Base-by-base conservation (phyloP, 2,329 filamentous ascomycete species). In the Myriosclerotinia scirpicola region DNA sequence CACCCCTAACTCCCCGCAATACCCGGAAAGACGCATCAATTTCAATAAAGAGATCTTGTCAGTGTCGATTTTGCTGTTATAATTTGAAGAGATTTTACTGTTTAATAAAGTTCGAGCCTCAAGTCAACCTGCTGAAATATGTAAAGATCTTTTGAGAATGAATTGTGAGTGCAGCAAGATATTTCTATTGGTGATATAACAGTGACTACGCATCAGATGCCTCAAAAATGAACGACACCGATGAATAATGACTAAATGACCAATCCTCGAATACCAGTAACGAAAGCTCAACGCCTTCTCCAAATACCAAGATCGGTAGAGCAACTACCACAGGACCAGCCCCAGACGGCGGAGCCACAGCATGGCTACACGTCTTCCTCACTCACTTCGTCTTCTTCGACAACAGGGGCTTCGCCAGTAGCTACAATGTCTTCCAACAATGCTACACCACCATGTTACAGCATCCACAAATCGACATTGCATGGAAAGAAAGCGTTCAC, bases 1-100 rank as follows among this genome's bases (percentile, higher is more conserved):
- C 42, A 17, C 12, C 17, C 42, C 26, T 48, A 48, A 48, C 42
- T 48, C 56, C 42, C 56, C 56, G 66, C 67, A 20, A 68, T 66
- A 20, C 17, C 42, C 56, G 26, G 11, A 44, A 15, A 44, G 40
- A 15, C 40, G 17, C 12, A 42, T 15, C 40, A 42, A 15, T 12
- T 15, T 11, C 40, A 6, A 15, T 26, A 3, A 26, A 3, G 40
- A 44, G 40, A 26, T 26, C 26, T 15, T 44, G 12, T 15, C 12
- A 44, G 11, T 2, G 12, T 44, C 15, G 5, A 44, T 44, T 42
- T 42, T 26, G 26, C 26, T 26, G 26, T 26, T 26, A 26, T 26
- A 26, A 2, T 26, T 26, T 26, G 26, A 26, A 26, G 26, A 26
- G 2, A 3, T 26, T 26, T 26, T 3, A 26, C 26, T 2, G 26